Percentiles rank a stretch among this genome's conserved stretches.
Evolutionary conservation across 495 filamentous ascomycete species (phyloP).

Genomic region (Tuber borchii): DNA sequence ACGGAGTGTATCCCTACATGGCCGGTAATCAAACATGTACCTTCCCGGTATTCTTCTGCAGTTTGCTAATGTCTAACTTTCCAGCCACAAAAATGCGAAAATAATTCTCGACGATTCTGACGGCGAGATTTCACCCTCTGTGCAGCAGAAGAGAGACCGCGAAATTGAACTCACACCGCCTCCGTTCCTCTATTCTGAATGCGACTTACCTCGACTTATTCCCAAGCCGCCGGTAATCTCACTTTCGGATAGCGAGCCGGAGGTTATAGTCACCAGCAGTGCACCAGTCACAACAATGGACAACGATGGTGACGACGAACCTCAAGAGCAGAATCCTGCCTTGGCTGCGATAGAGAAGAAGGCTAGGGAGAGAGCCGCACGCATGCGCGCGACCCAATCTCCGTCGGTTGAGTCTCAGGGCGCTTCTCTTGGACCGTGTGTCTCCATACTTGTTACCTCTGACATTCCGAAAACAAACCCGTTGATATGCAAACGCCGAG

Average conservation of each 20-base stretch:
- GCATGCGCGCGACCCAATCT: constrained; percentile 5
- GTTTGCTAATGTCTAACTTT: constrained; percentile 14
- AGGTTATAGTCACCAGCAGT: neutral
- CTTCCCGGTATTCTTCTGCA: neutral
- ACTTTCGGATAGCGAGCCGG: constrained; percentile 2
- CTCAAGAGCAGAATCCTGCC: neutral
- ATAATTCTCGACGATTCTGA: constrained; percentile 25
- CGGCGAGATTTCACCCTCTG: neutral
- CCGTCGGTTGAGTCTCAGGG: constrained; percentile 3
- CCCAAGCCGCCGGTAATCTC: constrained; percentile 5
- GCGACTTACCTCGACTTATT: neutral
- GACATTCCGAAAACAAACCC: constrained; percentile 56
- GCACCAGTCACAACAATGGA: neutral
- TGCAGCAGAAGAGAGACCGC: neutral
- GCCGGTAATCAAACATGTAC: constrained; percentile 13
- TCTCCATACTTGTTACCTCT: constrained; percentile 67
- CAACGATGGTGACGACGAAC: constrained; percentile 15
- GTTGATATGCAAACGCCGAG: constrained; percentile 60
- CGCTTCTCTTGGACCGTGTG: constrained; percentile 45
- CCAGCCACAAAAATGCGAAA: constrained; percentile 17
- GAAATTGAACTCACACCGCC: constrained; percentile 27
- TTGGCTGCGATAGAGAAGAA: constrained; percentile 25
- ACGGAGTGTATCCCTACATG: constrained; percentile 5
- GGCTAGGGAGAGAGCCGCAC: constrained; percentile 19
- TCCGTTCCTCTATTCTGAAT: constrained; percentile 18